Percentiles rank a stretch among this genome's conserved stretches.
phyloP scores from a whole-genome alignment of 2,329 filamentous ascomycete species.

The Talaromyces sp. region DNA sequence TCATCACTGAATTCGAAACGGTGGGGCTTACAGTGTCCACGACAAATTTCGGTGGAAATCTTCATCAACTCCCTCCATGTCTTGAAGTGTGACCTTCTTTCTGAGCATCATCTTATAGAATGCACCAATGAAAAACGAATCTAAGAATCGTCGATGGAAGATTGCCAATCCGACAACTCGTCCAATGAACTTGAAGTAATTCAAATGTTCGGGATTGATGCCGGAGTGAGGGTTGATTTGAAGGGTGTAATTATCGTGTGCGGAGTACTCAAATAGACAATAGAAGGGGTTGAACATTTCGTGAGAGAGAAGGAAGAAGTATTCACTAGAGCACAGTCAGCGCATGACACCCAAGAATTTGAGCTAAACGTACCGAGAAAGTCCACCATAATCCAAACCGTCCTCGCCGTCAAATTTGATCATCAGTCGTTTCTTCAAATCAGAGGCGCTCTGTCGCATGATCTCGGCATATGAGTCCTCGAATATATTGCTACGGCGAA shows the following conservation, averaged over 20 bases:
- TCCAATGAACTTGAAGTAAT: conserved; percentile 99
- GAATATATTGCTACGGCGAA: conserved; percentile 93
- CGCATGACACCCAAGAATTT: neutral
- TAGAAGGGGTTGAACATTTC: conserved; percentile 99
- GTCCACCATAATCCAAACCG: conserved; percentile 93
- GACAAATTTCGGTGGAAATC: conserved; percentile 95
- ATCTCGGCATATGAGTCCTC: conserved; percentile 99
- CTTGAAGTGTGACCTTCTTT: conserved; percentile 84
- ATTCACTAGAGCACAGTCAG: conserved; percentile 62
- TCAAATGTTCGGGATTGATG: conserved; percentile 98
- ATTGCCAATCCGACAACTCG: conserved; percentile 95
- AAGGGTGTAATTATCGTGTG: conserved; percentile 98
- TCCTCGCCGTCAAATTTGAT: conserved; percentile 99
- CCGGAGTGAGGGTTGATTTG: conserved; percentile 99
- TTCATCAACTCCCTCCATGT: conserved; percentile 98
- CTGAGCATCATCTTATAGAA: conserved; percentile 99
- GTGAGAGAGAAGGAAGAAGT: conserved; percentile 98
- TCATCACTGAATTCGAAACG: neutral
- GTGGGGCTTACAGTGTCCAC: conserved; percentile 71
- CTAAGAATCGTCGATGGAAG: conserved; percentile 94
- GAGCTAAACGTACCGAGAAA: conserved; percentile 62
- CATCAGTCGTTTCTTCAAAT: conserved; percentile 98
- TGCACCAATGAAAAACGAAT: conserved; percentile 98
- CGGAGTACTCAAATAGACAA: conserved; percentile 98
- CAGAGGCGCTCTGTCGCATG: conserved; percentile 89